phyloP scores from a whole-genome alignment of 345 rosid species.

The Corymbia maculata region DNA sequence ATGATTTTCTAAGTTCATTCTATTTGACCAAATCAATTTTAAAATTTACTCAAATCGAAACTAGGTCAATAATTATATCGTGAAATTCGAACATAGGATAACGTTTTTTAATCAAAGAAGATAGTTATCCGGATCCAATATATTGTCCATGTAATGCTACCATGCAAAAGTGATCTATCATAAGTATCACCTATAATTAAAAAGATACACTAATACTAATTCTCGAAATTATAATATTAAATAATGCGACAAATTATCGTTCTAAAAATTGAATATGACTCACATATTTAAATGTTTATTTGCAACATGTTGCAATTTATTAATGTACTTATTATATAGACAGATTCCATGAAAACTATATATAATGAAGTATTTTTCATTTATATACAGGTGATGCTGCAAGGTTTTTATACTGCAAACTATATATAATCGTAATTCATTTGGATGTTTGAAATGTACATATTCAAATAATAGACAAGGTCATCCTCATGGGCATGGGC shows the following conservation, averaged over 20 bases:
- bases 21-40: not conserved
- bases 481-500: not conserved
- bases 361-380: not conserved
- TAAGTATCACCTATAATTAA: not conserved
- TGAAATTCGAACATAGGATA: not conserved
- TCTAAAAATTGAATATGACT: not conserved
- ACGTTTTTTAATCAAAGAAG: not conserved
- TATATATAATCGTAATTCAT: not conserved
- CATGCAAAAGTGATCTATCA: not conserved
- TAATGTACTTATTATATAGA: not conserved
- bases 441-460: not conserved
- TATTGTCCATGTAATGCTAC: not conserved
- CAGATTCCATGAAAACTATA: not conserved
- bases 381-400: not conserved
- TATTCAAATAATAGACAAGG: not conserved
- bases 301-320: not conserved
- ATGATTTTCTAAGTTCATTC: not conserved
- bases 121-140: not conserved
- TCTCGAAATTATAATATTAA: not conserved
- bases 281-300: not conserved
- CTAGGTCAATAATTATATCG: no score
- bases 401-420: not conserved
- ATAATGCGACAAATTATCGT: not conserved
- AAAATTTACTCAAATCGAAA: not conserved
- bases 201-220: not conserved